A percentile compares a stretch with the other conserved stretches of the same genome.
Conservation (phyloP, 441 rosid genomes). For the Populus hybrid region DNA sequence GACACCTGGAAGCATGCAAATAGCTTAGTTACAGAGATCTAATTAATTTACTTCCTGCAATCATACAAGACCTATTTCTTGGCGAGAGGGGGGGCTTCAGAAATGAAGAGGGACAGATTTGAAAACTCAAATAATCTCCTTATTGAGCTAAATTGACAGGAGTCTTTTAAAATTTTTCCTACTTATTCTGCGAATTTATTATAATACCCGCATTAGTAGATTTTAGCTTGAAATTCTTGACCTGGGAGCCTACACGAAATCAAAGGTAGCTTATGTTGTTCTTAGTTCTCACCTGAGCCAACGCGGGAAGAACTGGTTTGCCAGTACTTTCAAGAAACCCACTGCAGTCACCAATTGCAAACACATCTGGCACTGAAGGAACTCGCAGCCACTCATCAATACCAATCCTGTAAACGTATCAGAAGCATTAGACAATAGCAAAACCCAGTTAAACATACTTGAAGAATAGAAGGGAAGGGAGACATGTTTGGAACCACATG, state of each 20-base stretch:
- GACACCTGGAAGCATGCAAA: background rate
- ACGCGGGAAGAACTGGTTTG: conserved; percentile 79
- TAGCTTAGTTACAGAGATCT: no score
- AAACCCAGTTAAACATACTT: background rate
- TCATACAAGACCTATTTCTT: background rate
- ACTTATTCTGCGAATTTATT: background rate
- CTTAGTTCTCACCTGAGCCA: conserved; percentile 60
- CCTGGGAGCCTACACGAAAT: background rate
- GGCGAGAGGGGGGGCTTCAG: background rate
- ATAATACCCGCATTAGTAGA: background rate
- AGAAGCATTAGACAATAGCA: background rate
- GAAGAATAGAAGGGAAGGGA: background rate
- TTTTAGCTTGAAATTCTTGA: no score
- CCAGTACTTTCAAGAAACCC: conserved; percentile 84
- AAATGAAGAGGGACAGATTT: background rate
- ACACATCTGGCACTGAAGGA: conserved; percentile 70
- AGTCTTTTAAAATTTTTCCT: background rate
- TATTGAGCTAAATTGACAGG: background rate
- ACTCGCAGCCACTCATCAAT: conserved; percentile 82
- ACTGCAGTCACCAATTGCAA: conserved; percentile 86
- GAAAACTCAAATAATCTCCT: background rate
- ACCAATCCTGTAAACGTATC: conserved; percentile 55
- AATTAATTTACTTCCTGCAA: background rate
- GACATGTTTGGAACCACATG: background rate
- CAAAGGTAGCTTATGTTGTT: background rate